These are phyloP conservation scores for Thozetella sp. DNA, from an alignment of 495 filamentous ascomycete species.

Conservation along the genomic window DNA sequence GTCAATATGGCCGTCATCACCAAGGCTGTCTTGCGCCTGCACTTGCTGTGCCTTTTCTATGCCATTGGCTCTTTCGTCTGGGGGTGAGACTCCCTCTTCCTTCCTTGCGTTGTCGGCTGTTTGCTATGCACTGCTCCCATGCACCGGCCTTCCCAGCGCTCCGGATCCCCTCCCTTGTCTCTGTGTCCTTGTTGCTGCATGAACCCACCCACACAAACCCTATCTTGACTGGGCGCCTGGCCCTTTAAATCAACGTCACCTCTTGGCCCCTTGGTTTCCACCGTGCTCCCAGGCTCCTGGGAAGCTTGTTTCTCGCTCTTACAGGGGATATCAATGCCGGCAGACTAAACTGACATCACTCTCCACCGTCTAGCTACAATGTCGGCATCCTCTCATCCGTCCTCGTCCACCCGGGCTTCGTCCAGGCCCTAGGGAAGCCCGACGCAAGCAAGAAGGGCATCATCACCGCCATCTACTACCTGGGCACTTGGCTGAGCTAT, in stretches of 20 bases:
- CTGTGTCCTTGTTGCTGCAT: too few species aligned
- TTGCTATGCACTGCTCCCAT: background rate
- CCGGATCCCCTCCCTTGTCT: background rate
- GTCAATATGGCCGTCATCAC: slow-evolving; percentile 12
- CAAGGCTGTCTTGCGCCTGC: slow-evolving; percentile 42
- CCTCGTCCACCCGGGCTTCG: slow-evolving; percentile 55
- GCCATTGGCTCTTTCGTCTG: slow-evolving; percentile 60
- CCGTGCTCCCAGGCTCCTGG: too few species aligned
- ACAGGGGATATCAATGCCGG: too few species aligned
- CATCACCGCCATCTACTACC: slow-evolving; percentile 59
- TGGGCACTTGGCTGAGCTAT: slow-evolving; percentile 58
- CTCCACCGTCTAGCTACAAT: slow-evolving; percentile 44
- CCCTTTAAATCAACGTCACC: too few species aligned
- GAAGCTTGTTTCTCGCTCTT: too few species aligned
- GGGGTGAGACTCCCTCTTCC: slow-evolving; percentile 42
- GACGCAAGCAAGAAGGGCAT: slow-evolving; percentile 44
- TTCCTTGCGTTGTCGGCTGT: background rate
- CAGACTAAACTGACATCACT: background rate
- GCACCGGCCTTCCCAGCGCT: background rate
- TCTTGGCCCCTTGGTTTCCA: too few species aligned
- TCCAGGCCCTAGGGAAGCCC: slow-evolving; percentile 39
- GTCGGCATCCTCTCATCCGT: slow-evolving; percentile 59
- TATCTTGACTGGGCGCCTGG: too few species aligned
- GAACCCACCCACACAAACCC: too few species aligned
- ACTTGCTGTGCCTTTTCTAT: slow-evolving; percentile 51